Evolutionary conservation across 148 eudicot genomes (phyloP).

Genomic region (Rhododendron griersonianum): DNA sequence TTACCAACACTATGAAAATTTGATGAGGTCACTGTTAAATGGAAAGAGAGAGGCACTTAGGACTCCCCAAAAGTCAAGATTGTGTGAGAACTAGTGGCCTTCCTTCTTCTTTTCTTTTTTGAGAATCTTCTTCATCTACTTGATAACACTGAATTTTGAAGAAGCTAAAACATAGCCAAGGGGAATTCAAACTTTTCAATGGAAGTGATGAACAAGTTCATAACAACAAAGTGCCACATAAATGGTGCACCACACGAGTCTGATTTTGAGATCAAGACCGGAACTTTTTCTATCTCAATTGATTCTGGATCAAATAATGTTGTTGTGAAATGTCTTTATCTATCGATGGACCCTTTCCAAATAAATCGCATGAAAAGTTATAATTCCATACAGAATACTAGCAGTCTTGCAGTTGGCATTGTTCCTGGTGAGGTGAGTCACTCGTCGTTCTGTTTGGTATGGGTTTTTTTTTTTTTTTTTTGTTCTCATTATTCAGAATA

Average conservation of each 20-base stretch:
- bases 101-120: background rate
- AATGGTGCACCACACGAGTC: constrained; percentile 12
- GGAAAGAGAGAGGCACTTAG: no score
- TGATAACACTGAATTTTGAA: background rate
- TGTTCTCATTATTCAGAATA: no score
- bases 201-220: constrained; percentile 8
- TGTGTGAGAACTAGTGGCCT: background rate
- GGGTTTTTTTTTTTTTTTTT: background rate
- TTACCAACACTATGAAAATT: no score
- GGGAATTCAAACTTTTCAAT: background rate
- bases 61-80: background rate
- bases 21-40: no score
- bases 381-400: constrained; percentile 5
- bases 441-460: background rate
- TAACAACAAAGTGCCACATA: constrained; percentile 6
- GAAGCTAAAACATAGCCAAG: background rate
- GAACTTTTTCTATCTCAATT: constrained; percentile 6
- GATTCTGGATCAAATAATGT: constrained; percentile 6
- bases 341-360: constrained; percentile 14
- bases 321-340: constrained; percentile 6
- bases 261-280: constrained; percentile 10
- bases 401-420: background rate
- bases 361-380: constrained; percentile 12
- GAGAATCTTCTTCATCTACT: background rate
- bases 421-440: constrained; percentile 8